These are phyloP conservation scores for Pyrus pyrifolia DNA, from an alignment of 306 rosid species.

Conservation along the genomic window DNA sequence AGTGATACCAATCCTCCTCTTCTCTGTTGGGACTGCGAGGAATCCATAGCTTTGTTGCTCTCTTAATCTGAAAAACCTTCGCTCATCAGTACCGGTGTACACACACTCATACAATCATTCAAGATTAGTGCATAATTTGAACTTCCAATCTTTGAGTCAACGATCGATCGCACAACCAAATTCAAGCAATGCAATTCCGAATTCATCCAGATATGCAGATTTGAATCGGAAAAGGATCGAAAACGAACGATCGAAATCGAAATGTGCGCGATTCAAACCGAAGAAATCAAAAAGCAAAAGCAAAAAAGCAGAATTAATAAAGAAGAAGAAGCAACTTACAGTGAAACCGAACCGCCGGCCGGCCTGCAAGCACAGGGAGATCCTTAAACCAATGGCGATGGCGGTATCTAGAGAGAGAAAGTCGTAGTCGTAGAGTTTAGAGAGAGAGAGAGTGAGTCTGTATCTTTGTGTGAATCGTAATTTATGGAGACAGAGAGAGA, in stretches of 20 bases:
- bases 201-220: not conserved
- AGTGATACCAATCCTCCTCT: conserved; percentile 76
- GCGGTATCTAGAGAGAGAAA: conserved; percentile 12
- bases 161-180: not conserved
- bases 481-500: not conserved
- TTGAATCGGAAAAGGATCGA: conserved; percentile 39
- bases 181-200: not conserved
- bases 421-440: conserved; percentile 1
- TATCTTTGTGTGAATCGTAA: not conserved
- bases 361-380: conserved; percentile 21
- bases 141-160: not conserved
- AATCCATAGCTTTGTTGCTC: conserved; percentile 46
- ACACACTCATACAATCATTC: not conserved
- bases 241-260: conserved; percentile 24
- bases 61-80: conserved; percentile 20
- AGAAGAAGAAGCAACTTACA: conserved; percentile 27
- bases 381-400: conserved; percentile 20
- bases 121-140: conserved; percentile 1
- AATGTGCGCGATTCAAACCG: not conserved
- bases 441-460: not conserved
- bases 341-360: conserved; percentile 24
- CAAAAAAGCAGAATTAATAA: not conserved
- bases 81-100: conserved; percentile 1
- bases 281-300: not conserved
- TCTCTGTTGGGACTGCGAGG: conserved; percentile 50